Evolutionary conservation across 371 early-diverging fungal species (phyloP), one percentile per base, ranked within the genome.

Genomic region (Rhizopus stolonifer): DNA sequence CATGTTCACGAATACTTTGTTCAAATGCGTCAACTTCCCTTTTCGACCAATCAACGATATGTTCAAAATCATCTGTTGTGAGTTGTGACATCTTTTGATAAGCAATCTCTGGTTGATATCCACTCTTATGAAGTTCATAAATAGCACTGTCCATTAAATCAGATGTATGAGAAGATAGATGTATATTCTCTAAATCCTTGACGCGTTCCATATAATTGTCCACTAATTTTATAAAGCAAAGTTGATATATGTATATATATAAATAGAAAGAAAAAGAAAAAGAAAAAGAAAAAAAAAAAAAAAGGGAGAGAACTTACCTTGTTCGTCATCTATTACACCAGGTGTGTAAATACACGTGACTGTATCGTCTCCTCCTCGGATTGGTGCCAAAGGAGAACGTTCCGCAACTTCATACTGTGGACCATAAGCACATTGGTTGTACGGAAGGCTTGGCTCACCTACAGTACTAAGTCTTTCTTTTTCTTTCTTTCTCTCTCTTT

Each of bases 121-220:
- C 62, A 21, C 62, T 70, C 9, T 67, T 51, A 24, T 84, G 80
- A 13, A 91, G 67, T 22, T 77, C 78, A 23, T 72, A 46, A 19
- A 91, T 61, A 3, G 85, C 88, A 9, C 77, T 64, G 46, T 89
- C 89, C 58, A 84, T 72, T 22, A 83, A 56, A 61, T 89, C 83
- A n/a, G 73, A 64, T 8, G 74, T 78, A 51, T 77, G 60, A 0
- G 65, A 31, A 10, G 73, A 60, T 9, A 82, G 46, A 0, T 84
- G 78, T 3, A 80, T 49, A 14, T 63, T 53, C 0, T 65, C 40
- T 3, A 80, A 44, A 4, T 60, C 54, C 26, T 73, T 70, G 18
- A 82, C 75, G 14, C 58, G 24, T 2, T 65, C 52, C 59, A 85
- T 73, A 49, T 84, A 87, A 8, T 42, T 40, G 21, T 79, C 67